phyloP scores from a whole-genome alignment of 495 filamentous ascomycete genomes.

The Podospora pseudoanserina region DNA sequence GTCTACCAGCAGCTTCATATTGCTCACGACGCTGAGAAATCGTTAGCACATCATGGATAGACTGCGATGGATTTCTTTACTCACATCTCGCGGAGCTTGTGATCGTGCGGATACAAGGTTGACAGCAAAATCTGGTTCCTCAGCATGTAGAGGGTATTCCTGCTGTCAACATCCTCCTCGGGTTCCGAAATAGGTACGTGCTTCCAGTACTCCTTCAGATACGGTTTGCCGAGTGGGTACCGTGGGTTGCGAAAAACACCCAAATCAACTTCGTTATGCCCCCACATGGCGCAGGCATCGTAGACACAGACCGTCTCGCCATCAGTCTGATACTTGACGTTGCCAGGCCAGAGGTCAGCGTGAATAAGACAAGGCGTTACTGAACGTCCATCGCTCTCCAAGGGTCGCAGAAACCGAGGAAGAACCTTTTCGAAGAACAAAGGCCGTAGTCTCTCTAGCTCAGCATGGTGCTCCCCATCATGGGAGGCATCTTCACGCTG shows the following conservation, averaged over 20 bases:
- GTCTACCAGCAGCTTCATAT: constrained; percentile 18
- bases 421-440: constrained; percentile 36
- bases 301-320: constrained; percentile 39
- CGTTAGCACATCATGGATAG: background rate
- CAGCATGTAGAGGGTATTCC: constrained; percentile 31
- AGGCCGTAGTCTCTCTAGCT: constrained; percentile 16
- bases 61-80: background rate
- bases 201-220: constrained; percentile 27
- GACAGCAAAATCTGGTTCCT: constrained; percentile 22
- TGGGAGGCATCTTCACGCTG: constrained; percentile 18
- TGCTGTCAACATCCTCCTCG: constrained; percentile 30
- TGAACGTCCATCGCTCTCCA: constrained; percentile 39
- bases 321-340: constrained; percentile 36
- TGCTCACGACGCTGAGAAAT: constrained; percentile 15
- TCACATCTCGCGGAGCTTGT: constrained; percentile 22
- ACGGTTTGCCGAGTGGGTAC: constrained; percentile 24
- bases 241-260: constrained; percentile 33
- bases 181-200: constrained; percentile 27
- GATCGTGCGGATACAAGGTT: constrained; percentile 18
- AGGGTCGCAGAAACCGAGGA: constrained; percentile 34
- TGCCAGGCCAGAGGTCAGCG: constrained; percentile 47
- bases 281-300: constrained; percentile 46
- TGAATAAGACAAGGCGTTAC: constrained; percentile 46
- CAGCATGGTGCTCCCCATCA: constrained; percentile 15
- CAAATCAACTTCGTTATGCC: constrained; percentile 49